Evolutionary conservation across 2,329 filamentous ascomycete genomes (phyloP).

Genomic region (Cladophialophora chaetospira): DNA sequence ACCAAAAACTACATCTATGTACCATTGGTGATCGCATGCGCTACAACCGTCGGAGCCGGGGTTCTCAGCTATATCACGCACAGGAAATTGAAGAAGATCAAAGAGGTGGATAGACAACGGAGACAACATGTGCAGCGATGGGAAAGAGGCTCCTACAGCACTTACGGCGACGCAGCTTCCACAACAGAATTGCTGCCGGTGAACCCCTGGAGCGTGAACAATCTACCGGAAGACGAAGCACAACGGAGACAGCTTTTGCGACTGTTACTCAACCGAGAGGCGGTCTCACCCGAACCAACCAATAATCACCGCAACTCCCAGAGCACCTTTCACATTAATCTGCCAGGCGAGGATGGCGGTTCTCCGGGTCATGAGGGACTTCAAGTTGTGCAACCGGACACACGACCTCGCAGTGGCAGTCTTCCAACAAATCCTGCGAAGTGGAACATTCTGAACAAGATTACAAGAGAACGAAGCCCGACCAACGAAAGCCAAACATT

Average conservation of each 20-base stretch:
- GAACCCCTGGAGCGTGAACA: constrained; percentile 5
- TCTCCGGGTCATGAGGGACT: constrained; percentile 1
- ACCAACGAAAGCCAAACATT: constrained; percentile 17
- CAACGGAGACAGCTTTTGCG: constrained; percentile 43
- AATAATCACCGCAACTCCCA: constrained; percentile 33
- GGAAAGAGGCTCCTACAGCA: constrained; percentile 15
- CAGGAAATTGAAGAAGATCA: constrained; percentile 27
- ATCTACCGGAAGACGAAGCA: constrained; percentile 41
- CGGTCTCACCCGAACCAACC: constrained; percentile 32
- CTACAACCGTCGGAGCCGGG: constrained; percentile 22
- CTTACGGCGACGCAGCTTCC: constrained; percentile 25
- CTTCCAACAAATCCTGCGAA: constrained; percentile 21
- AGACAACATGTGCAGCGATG: constrained; percentile 23
- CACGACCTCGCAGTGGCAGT: constrained; percentile 27
- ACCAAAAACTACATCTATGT: constrained; percentile 27
- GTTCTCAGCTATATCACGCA: constrained; percentile 25
- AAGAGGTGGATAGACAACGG: constrained; percentile 25
- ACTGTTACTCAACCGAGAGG: constrained; percentile 39
- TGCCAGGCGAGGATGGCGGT: constrained; percentile 26
- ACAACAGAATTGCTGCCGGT: constrained; percentile 25
- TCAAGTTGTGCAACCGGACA: constrained; percentile 11
- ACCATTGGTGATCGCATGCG: constrained; percentile 24
- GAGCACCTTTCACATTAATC: constrained; percentile 37
- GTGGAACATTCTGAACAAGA: constrained; percentile 20
- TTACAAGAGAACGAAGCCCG: constrained; percentile 23